Base-by-base conservation (phyloP, 2,329 filamentous ascomycete genomes). In the Xylariales sp. region DNA sequence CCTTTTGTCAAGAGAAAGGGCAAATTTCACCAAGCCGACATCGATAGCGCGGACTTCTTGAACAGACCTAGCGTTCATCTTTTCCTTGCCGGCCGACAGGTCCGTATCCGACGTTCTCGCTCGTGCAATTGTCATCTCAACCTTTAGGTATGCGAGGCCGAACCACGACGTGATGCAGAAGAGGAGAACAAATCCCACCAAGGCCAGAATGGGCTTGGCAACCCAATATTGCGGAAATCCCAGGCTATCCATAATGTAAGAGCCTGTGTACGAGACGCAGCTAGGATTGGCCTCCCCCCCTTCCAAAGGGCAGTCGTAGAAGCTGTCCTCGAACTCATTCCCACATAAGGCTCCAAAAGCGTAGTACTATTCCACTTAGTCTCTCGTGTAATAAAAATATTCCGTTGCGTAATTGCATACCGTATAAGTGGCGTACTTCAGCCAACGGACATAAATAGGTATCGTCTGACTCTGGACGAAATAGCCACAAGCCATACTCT, bases 361-460 rank as follows among this genome's bases (percentile, higher is more conserved):
- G 52, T 88, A 89, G 55, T 79, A 85, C 73, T 79, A 18, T 3
- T 8, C 2, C 5, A 1, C 40, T 61, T 33, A 62, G 51, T 21
- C 22, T 15, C 5, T 16, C 15, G 4, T 22, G 14, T 8, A 10
- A 21, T 24, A 4, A 5, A 11, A 12, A 14, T 3, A 20, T 8
- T 36, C 5, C 15, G 11, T 11, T 20, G 19, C 12, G 5, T 54
- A 59, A 1, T 55, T 58, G 34, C 68, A 56, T 60, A 74, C 73
- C 16, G 74, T 71, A 48, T 81, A 83, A 1, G 78, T 74, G 18
- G 73, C 71, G 68, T 79, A 84, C 55, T 88, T 89, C 2, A 86
- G 65, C 86, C 86, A 90, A 42, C 84, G 72, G n/a, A 88, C 78
- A 51, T 88, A 90, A 1, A 89, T 69, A 0, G 86, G 84, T 3